Conservation (phyloP, 345 rosid genomes). For the Acer negundo region DNA sequence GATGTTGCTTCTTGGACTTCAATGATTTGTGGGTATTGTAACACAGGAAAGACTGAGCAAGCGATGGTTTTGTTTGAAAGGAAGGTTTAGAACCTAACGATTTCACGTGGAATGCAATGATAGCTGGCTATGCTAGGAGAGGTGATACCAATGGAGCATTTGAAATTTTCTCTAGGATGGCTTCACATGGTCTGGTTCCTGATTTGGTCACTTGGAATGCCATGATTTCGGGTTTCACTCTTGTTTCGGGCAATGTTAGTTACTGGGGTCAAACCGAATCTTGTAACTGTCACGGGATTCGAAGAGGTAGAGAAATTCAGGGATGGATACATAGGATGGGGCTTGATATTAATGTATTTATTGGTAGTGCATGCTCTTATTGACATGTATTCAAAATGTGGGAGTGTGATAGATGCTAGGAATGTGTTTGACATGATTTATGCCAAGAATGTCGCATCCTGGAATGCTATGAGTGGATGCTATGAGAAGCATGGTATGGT, state of each 20-base stretch:
- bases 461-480: constrained; percentile 61
- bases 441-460: constrained; percentile 39
- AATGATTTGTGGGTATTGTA: constrained; percentile 51
- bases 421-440: constrained; percentile 34
- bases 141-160: constrained; percentile 41
- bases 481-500: constrained; percentile 57
- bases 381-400: constrained; percentile 71
- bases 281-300: constrained; percentile 48
- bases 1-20: constrained; percentile 55
- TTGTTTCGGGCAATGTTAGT: constrained; percentile 36
- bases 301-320: constrained; percentile 48
- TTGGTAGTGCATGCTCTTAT: constrained; percentile 55
- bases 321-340: constrained; percentile 44
- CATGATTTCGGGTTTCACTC: constrained; percentile 51
- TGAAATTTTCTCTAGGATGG: constrained; percentile 37
- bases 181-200: constrained; percentile 38
- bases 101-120: constrained; percentile 49
- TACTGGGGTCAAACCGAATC: constrained; percentile 36
- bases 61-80: constrained; percentile 37
- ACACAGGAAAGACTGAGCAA: constrained; percentile 31
- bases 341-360: constrained; percentile 36
- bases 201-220: constrained; percentile 64
- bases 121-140: constrained; percentile 40
- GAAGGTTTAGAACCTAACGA: constrained; percentile 47
- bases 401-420: constrained; percentile 41